phyloP scores from a whole-genome alignment of 768 basidiomycete genomes.

The Tylopilus balloui region DNA sequence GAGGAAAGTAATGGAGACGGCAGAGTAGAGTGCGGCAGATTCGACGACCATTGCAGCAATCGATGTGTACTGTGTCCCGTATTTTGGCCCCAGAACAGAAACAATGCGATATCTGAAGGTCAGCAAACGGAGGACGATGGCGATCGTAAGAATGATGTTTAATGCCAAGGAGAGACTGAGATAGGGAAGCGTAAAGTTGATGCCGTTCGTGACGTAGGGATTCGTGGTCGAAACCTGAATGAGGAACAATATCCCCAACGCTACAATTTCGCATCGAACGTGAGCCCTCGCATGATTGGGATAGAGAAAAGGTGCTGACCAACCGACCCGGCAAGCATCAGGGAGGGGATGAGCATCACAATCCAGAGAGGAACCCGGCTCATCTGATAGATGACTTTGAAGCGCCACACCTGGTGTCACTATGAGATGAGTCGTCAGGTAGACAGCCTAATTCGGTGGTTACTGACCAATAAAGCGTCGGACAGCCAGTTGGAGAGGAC shows the following conservation, averaged over 20 bases:
- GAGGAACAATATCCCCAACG: conserved; percentile 4
- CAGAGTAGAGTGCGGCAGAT: conserved; percentile 30
- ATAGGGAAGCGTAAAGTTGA: conserved; percentile 21
- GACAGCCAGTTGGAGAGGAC: conserved; percentile 11
- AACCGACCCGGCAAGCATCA: conserved; percentile 5
- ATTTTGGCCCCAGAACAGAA: conserved; percentile 17
- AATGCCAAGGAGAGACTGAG: conserved; percentile 25
- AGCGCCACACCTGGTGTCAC: conserved; percentile 10
- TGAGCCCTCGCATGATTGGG: neutral
- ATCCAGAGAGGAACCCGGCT: conserved; percentile 5
- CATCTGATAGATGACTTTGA: conserved; percentile 14
- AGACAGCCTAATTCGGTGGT: neutral
- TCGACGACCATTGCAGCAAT: conserved; percentile 35
- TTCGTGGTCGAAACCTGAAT: conserved; percentile 9
- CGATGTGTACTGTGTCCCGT: conserved; percentile 27
- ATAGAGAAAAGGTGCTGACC: neutral
- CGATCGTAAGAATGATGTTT: conserved; percentile 32
- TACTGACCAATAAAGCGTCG: conserved; percentile 17
- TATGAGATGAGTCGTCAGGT: neutral
- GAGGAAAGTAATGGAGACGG: conserved; percentile 28
- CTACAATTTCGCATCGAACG: neutral
- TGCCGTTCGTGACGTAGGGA: neutral
- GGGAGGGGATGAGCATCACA: conserved; percentile 5
- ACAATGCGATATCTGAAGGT: conserved; percentile 12
- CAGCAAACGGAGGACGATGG: conserved; percentile 29